Conservation (phyloP, 768 basidiomycete genomes). For the Termitomyces titanicus region DNA sequence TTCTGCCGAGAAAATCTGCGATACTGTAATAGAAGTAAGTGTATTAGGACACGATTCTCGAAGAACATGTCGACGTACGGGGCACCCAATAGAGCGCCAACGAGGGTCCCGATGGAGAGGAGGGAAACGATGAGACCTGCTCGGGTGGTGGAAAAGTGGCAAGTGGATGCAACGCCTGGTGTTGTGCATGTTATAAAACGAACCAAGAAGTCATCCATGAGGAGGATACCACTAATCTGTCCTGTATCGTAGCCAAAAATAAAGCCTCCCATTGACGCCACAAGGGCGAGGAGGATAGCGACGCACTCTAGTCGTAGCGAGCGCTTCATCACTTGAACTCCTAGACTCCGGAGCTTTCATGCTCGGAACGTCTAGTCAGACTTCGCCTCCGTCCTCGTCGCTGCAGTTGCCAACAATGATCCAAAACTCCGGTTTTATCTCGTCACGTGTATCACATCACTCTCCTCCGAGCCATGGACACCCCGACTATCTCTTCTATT, state of each 20-base stretch:
- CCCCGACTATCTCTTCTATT: background rate
- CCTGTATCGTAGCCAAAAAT: conserved; percentile 72
- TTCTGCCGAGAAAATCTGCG: conserved; percentile 63
- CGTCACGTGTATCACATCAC: background rate
- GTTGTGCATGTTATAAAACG: conserved; percentile 56
- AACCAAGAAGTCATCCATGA: conserved; percentile 65
- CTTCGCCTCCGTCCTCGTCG: too few relatives aligned
- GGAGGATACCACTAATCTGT: conserved; percentile 72
- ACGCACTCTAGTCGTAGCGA: too few relatives aligned
- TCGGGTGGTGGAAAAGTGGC: conserved; percentile 52
- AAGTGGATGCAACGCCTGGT: conserved; percentile 35
- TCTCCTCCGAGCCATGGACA: background rate
- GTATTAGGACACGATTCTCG: background rate
- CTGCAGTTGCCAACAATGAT: background rate
- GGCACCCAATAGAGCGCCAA: conserved; percentile 60
- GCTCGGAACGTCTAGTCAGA: too few relatives aligned
- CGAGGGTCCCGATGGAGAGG: conserved; percentile 66
- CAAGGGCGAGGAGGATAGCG: conserved; percentile 60
- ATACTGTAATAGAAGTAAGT: conserved; percentile 28
- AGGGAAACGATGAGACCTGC: conserved; percentile 68
- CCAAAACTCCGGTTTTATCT: background rate
- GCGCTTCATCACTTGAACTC: too few relatives aligned
- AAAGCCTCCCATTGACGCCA: conserved; percentile 72
- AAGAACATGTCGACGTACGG: conserved; percentile 35
- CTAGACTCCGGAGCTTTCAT: too few relatives aligned